Conservation (phyloP, 176 grass and related monocot species). For the Tillandsia leiboldiana region DNA sequence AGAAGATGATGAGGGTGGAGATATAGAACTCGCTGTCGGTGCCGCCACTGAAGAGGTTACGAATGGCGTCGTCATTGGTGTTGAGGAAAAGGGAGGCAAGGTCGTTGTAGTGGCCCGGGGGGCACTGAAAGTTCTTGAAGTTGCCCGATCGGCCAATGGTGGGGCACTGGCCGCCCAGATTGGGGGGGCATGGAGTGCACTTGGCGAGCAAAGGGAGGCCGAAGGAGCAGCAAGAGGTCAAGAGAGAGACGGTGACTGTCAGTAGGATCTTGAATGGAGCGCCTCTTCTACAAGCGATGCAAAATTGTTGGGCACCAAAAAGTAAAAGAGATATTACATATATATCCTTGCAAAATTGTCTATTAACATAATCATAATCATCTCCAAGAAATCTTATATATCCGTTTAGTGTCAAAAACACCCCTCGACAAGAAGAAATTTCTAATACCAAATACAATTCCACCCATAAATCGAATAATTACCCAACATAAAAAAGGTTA, state of each 20-base stretch:
- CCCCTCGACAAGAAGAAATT: too few species aligned
- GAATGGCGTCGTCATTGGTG: conserved; percentile 67
- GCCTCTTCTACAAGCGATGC: conserved; percentile 35
- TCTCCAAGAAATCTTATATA: too few species aligned
- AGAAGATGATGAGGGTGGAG: conserved; percentile 37
- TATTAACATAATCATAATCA: too few species aligned
- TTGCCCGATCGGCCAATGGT: conserved; percentile 54
- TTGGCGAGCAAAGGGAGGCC: conserved; percentile 36
- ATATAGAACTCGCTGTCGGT: conserved; percentile 39
- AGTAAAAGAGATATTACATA: background rate
- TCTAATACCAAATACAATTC: too few species aligned
- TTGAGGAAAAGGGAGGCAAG: conserved; percentile 66
- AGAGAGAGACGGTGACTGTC: conserved; percentile 37
- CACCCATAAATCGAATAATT: too few species aligned
- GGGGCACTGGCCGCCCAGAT: conserved; percentile 29
- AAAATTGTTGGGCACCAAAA: background rate
- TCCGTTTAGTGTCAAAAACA: too few species aligned
- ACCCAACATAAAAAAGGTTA: too few species aligned
- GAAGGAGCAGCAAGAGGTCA: conserved; percentile 60
- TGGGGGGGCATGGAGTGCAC: conserved; percentile 36
- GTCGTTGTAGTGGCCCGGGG: conserved; percentile 47
- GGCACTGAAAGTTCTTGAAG: conserved; percentile 59
- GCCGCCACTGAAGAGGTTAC: conserved; percentile 50
- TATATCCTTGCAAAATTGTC: background rate
- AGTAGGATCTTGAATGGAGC: conserved; percentile 49